A percentile compares a stretch with the other conserved stretches of the same genome.
Conservation (phyloP, 2,329 filamentous ascomycete genomes). For the Beauveria sp. region DNA sequence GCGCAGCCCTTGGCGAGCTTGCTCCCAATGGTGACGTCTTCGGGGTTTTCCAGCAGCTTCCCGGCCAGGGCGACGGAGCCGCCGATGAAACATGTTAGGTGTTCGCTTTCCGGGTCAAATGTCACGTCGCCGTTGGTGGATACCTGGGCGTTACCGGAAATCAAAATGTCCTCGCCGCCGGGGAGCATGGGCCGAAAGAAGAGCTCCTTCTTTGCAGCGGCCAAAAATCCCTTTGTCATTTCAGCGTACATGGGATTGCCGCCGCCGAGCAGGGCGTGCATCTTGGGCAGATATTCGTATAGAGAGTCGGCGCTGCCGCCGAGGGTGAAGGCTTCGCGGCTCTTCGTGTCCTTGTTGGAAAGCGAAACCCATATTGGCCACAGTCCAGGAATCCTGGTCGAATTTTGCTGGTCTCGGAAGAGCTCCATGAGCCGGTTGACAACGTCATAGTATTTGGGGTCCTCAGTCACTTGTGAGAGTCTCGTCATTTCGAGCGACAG, state of each 20-base stretch:
- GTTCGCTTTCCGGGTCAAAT: constrained; percentile 30
- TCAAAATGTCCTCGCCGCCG: constrained; percentile 43
- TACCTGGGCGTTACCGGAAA: constrained; percentile 36
- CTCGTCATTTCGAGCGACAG: constrained; percentile 66
- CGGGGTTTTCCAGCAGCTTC: constrained; percentile 31
- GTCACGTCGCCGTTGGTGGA: constrained; percentile 15
- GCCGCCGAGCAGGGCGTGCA: constrained; percentile 49
- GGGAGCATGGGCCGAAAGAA: constrained; percentile 56
- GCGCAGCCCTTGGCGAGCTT: constrained; percentile 44
- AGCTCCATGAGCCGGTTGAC: constrained; percentile 60
- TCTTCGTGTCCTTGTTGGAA: constrained; percentile 38
- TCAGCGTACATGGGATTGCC: constrained; percentile 41
- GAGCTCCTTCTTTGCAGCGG: constrained; percentile 46
- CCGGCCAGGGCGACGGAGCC: constrained; percentile 43
- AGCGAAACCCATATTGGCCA: constrained; percentile 62
- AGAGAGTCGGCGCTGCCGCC: constrained; percentile 35
- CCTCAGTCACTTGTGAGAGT: constrained; percentile 63
- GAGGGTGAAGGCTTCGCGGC: constrained; percentile 24
- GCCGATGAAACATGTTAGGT: constrained; percentile 44
- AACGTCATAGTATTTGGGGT: constrained; percentile 68
- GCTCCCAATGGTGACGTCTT: constrained; percentile 35
- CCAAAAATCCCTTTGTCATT: constrained; percentile 45
- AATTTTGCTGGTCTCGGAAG: constrained; percentile 56
- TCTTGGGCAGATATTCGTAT: constrained; percentile 35
- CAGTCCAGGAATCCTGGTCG: constrained; percentile 61